phyloP scores from a whole-genome alignment of 1,284 basidiomycete genomes.

The Leccinum angustisporum region DNA sequence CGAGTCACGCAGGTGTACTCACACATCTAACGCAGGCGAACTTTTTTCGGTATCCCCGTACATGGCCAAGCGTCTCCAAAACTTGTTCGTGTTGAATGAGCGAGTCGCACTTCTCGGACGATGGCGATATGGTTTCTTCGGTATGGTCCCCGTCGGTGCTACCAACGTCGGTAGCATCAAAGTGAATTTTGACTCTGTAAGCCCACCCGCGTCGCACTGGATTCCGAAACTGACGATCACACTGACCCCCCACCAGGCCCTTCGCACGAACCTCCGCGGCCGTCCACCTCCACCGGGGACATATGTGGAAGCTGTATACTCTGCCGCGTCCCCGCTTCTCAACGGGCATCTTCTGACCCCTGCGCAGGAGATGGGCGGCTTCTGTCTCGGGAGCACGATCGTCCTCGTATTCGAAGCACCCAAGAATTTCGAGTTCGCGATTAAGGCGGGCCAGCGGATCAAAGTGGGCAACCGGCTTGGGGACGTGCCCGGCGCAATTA shows the following conservation, averaged over 20 bases:
- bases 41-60: slow-evolving; percentile 97
- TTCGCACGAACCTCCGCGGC: slow-evolving; percentile 83
- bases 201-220: slow-evolving; percentile 13
- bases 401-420: slow-evolving; percentile 98
- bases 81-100: slow-evolving; percentile 97
- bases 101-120: slow-evolving; percentile 94
- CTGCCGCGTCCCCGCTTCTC: slow-evolving; percentile 76
- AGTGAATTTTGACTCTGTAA: slow-evolving; percentile 91
- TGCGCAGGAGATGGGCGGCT: slow-evolving; percentile 97
- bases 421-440: slow-evolving; percentile 74
- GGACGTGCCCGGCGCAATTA: slow-evolving; percentile 40
- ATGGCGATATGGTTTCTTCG: slow-evolving; percentile 95
- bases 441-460: slow-evolving; percentile 84
- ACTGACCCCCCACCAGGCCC: slow-evolving; percentile 42
- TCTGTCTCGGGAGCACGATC: slow-evolving; percentile 93
- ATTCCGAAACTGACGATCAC: slow-evolving; percentile 5
- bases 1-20: background rate
- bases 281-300: slow-evolving; percentile 81
- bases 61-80: slow-evolving; percentile 89
- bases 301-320: slow-evolving; percentile 91
- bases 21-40: slow-evolving; percentile 56
- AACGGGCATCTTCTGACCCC: slow-evolving; percentile 85
- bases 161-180: slow-evolving; percentile 98
- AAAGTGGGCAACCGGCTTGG: slow-evolving; percentile 83
- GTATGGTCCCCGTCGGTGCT: slow-evolving; percentile 97